Evolutionary conservation across 805 yeast species (phyloP).

Genomic region (Torulaspora franciscae): DNA sequence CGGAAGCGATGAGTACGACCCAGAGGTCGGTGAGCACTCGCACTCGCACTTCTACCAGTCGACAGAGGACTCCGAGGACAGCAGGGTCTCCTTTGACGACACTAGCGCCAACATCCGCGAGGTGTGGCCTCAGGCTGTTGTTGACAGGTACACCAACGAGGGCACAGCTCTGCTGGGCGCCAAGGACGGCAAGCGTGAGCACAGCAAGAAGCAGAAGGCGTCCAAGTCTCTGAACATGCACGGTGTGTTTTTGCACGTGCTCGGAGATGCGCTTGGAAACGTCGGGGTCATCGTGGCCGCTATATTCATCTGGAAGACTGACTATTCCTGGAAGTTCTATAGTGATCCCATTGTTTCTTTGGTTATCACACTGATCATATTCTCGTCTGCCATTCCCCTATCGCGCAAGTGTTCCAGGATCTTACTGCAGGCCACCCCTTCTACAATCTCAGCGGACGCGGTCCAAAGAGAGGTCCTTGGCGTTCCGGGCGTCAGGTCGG

Average conservation of each 20-base stretch:
- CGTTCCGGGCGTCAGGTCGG: conserved; percentile 69
- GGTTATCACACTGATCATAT: conserved; percentile 80
- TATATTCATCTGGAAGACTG: conserved; percentile 87
- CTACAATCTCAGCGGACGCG: conserved; percentile 67
- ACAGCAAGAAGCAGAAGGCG: conserved; percentile 17
- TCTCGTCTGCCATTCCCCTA: conserved; percentile 85
- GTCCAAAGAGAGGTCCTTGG: conserved; percentile 64
- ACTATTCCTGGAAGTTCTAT: conserved; percentile 80
- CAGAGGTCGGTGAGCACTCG: conserved; percentile 22
- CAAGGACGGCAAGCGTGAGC: conserved; percentile 3
- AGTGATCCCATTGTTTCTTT: conserved; percentile 84
- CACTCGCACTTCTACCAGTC: conserved; percentile 23
- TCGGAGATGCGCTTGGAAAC: conserved; percentile 96
- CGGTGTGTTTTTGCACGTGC: conserved; percentile 90
- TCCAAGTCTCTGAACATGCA: conserved; percentile 86
- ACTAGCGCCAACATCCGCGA: conserved; percentile 19
- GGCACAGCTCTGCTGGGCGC: conserved; percentile 33
- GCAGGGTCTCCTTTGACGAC: conserved; percentile 10
- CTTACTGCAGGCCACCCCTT: conserved; percentile 87
- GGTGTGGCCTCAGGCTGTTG: conserved; percentile 28
- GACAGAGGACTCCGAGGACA: conserved; percentile 22
- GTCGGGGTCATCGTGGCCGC: conserved; percentile 90
- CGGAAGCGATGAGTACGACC: conserved; percentile 17
- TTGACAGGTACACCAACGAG: conserved; percentile 34
- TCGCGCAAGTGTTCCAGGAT: conserved; percentile 84